Percentiles rank a stretch among this genome's conserved stretches.
Evolutionary conservation across 2,329 filamentous ascomycete genomes (phyloP).

Genomic region (Diaporthe batatas): DNA sequence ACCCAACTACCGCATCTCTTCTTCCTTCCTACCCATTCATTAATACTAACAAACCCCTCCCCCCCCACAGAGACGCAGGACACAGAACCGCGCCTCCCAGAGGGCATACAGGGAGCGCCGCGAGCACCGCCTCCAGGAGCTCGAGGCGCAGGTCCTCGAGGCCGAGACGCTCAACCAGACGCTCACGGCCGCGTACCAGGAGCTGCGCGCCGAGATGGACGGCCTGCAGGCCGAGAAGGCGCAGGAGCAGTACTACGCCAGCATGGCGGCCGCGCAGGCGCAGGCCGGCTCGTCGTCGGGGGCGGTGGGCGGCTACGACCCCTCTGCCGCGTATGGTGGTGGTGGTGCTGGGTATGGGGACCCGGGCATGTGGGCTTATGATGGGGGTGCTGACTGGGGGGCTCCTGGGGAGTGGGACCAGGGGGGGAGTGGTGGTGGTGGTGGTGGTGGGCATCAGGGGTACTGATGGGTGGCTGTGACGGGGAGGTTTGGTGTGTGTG

Average conservation of each 20-base stretch:
- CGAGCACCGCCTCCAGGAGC: slow-evolving; percentile 37
- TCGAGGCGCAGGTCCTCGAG: slow-evolving; percentile 40
- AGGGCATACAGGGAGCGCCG: slow-evolving; percentile 40
- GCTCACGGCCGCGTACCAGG: slow-evolving; percentile 41
- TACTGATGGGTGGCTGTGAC: background rate
- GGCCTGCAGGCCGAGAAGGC: slow-evolving; percentile 37
- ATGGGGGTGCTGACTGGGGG: background rate
- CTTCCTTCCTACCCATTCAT: too few species aligned
- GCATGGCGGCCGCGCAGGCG: background rate
- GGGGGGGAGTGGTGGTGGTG: background rate
- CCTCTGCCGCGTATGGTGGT: background rate
- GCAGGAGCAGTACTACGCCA: slow-evolving; percentile 39
- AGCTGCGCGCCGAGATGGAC: slow-evolving; percentile 39
- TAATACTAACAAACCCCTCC: too few species aligned
- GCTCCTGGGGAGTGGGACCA: slow-evolving; percentile 34
- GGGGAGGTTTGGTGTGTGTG: too few species aligned
- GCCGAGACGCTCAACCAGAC: slow-evolving; percentile 41
- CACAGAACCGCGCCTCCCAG: slow-evolving; percentile 39
- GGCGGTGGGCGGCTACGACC: too few species aligned
- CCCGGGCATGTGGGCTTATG: slow-evolving; percentile 28
- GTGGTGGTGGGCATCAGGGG: background rate
- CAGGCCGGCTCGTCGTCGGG: slow-evolving; percentile 9
- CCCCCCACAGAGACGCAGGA: slow-evolving; percentile 30
- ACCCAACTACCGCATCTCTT: too few species aligned
- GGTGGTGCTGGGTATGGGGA: background rate